phyloP scores from a whole-genome alignment of 129 eudicot genomes.

The Ambrosia artemisiifolia region DNA sequence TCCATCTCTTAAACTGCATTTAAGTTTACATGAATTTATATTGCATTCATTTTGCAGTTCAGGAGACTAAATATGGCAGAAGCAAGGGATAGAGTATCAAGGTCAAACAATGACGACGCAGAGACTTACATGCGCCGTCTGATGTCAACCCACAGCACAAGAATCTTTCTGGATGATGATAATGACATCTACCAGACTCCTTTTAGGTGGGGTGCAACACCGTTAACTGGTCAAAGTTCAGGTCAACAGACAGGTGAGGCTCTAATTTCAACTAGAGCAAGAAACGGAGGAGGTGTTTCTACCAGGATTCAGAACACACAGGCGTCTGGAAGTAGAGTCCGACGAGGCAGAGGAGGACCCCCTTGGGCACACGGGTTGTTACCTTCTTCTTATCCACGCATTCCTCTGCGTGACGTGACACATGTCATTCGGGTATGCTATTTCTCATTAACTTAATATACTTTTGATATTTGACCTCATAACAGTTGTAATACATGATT shows the following conservation, averaged over 20 bases:
- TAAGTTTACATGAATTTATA: too few species aligned
- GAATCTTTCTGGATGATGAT: conserved; percentile 22
- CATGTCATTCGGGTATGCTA: conserved; percentile 52
- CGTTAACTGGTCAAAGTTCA: conserved; percentile 34
- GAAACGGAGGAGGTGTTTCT: too few species aligned
- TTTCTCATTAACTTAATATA: too few species aligned
- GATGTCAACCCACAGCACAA: conserved; percentile 10
- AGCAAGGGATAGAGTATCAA: too few species aligned
- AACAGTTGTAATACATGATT: too few species aligned
- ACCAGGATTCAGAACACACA: conserved; percentile 33
- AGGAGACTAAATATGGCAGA: too few species aligned
- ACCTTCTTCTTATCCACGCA: conserved; percentile 78
- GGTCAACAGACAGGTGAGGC: conserved; percentile 23
- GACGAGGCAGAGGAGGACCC: conserved; percentile 31
- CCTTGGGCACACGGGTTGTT: conserved; percentile 21
- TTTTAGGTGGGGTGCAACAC: conserved; percentile 42
- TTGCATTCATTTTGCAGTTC: too few species aligned
- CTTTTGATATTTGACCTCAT: too few species aligned
- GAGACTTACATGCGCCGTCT: conserved; percentile 24
- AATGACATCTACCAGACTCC: conserved; percentile 37
- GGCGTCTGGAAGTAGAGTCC: conserved; percentile 16
- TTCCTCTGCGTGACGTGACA: conserved; percentile 63
- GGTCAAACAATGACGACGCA: conserved; percentile 6
- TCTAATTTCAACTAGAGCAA: too few species aligned
- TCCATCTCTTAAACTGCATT: too few species aligned